Base-by-base conservation (phyloP, 148 eudicot species). In the Oxyria digyna region DNA sequence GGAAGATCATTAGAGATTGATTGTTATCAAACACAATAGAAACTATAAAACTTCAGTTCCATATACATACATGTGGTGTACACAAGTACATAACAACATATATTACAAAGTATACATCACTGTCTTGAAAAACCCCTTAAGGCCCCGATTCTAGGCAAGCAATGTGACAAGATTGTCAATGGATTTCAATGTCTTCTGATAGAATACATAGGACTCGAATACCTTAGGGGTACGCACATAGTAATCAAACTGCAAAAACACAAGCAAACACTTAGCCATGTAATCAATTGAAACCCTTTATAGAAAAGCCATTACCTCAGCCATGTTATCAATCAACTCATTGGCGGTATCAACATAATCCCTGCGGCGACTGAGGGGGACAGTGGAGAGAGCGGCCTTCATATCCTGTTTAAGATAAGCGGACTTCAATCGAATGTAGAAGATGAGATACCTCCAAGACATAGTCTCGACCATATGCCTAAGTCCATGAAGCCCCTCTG, bases 401-500 rank as follows among this genome's bases (percentile, higher is more conserved):
- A 91, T 80, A 70, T 91, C 97, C 74, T 85, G 85, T 32, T 79
- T 78, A 65, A 91, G 83, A 79, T 91, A 91, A 12, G 87, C 80
- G 26, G 82, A 75, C 72, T 91, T 91, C 8, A 88, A 73, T 17
- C 96, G 71, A 18, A 91, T 85, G 67, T 88, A 86, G 74, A 85
- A 91, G 67, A 91, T 62, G 10, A 91, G 79, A 54, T 87, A 91
- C 85, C 91, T 82, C 97, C 97, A 91, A 8, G 97, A 82, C 92
- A 82, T 87, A 17, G 88, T 84, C 20, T 91, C 97, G 75, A 91
- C 62, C 97, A 91, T 91, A 32, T 81, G 85, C 77, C 88, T 74
- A 7, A 91, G 70, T 67, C 85, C 74, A 65, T 87, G 97, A 6
- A 91, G 74, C 23, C 96, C 97, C 42, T 91, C 88, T 0, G 96